A percentile compares a stretch with the other conserved stretches of the same genome.
Evolutionary conservation across 208 protist species (phyloP).

Genomic region (Novymonas esmeraldas): DNA sequence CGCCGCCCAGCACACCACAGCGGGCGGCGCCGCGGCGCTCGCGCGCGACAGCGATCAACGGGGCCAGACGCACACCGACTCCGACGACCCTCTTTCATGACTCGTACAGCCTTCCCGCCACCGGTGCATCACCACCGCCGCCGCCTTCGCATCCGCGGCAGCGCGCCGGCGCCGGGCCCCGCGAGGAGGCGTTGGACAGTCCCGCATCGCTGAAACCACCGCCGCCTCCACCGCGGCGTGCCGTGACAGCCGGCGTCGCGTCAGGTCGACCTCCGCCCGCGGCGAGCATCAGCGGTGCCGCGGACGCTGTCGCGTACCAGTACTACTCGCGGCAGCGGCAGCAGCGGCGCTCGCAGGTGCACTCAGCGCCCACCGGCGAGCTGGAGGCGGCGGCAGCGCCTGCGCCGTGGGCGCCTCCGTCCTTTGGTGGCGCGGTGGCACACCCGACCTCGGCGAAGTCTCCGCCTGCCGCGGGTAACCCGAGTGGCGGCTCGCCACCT

Average conservation of each 20-base stretch:
- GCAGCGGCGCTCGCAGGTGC: conserved; percentile 6
- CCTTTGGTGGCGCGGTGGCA: no score
- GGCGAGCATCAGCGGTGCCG: not conserved
- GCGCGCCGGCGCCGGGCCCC: not conserved
- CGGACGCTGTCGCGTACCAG: conserved; percentile 33
- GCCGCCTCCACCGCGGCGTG: not conserved
- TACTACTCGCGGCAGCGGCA: conserved; percentile 22
- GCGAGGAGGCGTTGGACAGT: not conserved
- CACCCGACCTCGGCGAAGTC: no score
- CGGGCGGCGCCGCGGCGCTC: not conserved
- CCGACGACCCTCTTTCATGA: conserved; percentile 5
- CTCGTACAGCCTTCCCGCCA: conserved; percentile 8
- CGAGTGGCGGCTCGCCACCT: no score
- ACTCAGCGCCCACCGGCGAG: not conserved
- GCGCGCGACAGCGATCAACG: not conserved
- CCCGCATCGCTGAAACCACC: not conserved
- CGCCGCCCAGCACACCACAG: not conserved
- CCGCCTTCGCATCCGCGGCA: not conserved
- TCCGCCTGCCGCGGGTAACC: no score
- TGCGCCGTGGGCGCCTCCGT: not conserved
- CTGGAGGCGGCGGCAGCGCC: not conserved
- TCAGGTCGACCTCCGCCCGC: not conserved
- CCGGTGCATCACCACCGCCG: not conserved
- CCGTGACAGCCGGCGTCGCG: not conserved
- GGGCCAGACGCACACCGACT: not conserved